phyloP scores from a whole-genome alignment of 2,329 filamentous ascomycete genomes.

The Penicillium paneum region DNA sequence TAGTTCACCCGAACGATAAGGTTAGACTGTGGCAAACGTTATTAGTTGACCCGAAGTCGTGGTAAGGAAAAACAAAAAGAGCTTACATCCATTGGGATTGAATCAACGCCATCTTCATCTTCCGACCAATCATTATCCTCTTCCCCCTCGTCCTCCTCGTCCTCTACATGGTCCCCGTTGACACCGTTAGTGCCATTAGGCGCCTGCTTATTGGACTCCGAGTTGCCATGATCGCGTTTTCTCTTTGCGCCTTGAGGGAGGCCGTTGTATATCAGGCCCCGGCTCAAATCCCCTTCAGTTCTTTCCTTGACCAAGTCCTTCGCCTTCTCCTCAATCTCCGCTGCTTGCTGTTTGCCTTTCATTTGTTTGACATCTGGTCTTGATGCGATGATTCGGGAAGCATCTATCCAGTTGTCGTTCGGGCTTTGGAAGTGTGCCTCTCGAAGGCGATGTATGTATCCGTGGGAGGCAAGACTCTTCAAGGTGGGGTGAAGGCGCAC shows the following conservation, averaged over 20 bases:
- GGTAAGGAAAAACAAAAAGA: neutral
- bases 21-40: constrained; percentile 55
- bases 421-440: constrained; percentile 43
- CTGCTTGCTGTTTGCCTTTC: constrained; percentile 41
- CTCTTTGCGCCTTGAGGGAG: constrained; percentile 36
- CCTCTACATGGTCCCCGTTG: constrained; percentile 28
- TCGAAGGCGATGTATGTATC: constrained; percentile 40
- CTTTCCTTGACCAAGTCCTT: constrained; percentile 33
- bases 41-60: constrained; percentile 15
- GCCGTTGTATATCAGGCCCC: constrained; percentile 31
- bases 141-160: constrained; percentile 24
- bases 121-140: constrained; percentile 40
- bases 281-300: constrained; percentile 36
- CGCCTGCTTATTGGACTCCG: constrained; percentile 18
- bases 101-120: constrained; percentile 35
- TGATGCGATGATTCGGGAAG: constrained; percentile 32
- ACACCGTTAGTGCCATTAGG: constrained; percentile 23
- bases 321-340: constrained; percentile 30
- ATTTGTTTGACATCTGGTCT: constrained; percentile 32
- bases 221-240: constrained; percentile 22
- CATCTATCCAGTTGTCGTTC: constrained; percentile 40
- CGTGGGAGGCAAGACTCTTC: constrained; percentile 41
- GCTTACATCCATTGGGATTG: constrained; percentile 40
- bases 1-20: constrained; percentile 77
- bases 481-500: constrained; percentile 38